These are phyloP conservation scores for Hypoxylon sp. DNA, from an alignment of 2,329 filamentous ascomycete species.

Conservation along the genomic window DNA sequence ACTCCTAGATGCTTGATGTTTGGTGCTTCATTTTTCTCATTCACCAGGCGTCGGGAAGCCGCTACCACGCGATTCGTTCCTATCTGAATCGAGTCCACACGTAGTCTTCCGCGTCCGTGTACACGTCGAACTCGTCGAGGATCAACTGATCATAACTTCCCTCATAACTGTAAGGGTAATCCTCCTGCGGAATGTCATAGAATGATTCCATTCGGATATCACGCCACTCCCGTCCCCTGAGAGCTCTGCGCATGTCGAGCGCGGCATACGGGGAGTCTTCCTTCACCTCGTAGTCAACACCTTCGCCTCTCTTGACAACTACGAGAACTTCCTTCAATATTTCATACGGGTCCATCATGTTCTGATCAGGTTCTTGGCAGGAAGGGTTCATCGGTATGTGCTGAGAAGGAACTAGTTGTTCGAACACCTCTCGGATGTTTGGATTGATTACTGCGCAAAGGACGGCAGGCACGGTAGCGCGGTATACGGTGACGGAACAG, in stretches of 20 bases:
- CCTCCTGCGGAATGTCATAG: not conserved
- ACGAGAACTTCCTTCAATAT: not conserved
- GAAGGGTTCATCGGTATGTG: not conserved
- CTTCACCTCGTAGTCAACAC: not conserved
- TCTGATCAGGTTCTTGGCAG: not conserved
- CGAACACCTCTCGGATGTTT: not conserved
- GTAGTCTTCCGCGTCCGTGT: not conserved
- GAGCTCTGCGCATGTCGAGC: not conserved
- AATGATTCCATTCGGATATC: not conserved
- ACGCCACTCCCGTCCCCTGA: not conserved
- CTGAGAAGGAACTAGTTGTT: not conserved
- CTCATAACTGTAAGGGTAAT: not conserved
- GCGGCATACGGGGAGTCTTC: not conserved
- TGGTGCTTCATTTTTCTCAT: not conserved
- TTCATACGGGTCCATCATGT: not conserved
- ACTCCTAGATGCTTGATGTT: not conserved
- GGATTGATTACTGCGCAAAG: not conserved
- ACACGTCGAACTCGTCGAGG: not conserved
- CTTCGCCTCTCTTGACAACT: not conserved
- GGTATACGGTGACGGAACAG: not conserved
- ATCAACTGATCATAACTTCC: not conserved
- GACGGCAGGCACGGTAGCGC: not conserved
- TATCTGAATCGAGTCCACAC: too few species aligned
- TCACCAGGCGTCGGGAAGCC: too few species aligned
- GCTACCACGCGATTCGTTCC: too few species aligned